Conservation (phyloP, 176 grass and related monocot species). For the Hsuehochloa calcarea region DNA sequence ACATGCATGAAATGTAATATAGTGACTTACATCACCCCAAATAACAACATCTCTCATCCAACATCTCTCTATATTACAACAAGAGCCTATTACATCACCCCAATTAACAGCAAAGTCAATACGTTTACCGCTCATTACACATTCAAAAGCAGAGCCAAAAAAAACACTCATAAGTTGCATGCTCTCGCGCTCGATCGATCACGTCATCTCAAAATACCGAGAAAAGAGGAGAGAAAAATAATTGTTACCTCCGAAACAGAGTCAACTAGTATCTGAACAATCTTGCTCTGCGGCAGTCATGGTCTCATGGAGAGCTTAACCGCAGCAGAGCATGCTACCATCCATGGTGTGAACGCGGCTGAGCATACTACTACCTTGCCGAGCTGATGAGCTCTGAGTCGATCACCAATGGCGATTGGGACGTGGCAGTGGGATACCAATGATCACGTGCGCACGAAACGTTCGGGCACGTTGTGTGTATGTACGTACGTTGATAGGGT, state of each 20-base stretch:
- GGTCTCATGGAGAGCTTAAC: constrained; percentile 32
- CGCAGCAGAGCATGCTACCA: constrained; percentile 20
- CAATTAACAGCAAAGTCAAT: constrained; percentile 25
- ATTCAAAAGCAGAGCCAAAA: background rate
- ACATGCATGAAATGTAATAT: too few relatives aligned
- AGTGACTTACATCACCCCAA: too few relatives aligned
- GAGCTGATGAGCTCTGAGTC: constrained; percentile 5
- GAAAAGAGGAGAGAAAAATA: background rate
- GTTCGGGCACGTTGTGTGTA: background rate
- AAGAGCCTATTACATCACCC: constrained; percentile 11
- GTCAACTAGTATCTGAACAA: constrained; percentile 26
- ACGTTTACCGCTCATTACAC: background rate
- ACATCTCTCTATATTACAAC: constrained; percentile 26
- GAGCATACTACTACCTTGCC: background rate
- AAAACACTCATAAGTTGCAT: constrained; percentile 6
- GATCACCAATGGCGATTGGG: constrained; percentile 10
- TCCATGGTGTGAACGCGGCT: background rate
- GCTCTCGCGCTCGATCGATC: constrained; percentile 14
- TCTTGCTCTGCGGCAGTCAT: constrained; percentile 21
- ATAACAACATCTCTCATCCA: too few relatives aligned
- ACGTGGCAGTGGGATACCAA: background rate
- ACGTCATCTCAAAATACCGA: constrained; percentile 20
- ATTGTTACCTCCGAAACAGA: background rate
- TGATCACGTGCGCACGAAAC: background rate
- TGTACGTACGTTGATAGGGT: background rate